phyloP scores from a whole-genome alignment of 2,329 filamentous ascomycete species.

The Elsinoe australis region DNA sequence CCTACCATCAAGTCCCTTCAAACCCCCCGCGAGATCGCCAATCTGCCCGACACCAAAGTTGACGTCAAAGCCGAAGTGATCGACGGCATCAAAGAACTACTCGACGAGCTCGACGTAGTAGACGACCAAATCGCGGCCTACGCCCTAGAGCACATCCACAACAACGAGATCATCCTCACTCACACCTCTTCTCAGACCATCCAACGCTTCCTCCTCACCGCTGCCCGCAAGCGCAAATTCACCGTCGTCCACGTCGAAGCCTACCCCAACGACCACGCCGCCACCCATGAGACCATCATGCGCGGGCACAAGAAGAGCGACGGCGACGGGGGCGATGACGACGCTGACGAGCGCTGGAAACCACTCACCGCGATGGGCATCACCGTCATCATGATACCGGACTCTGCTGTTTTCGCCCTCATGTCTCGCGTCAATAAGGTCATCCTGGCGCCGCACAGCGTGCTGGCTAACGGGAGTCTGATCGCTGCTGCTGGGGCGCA shows the following conservation, averaged over 20 bases:
- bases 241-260: slow-evolving; percentile 78
- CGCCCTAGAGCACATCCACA: slow-evolving; percentile 85
- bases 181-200: slow-evolving; percentile 80
- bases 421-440: slow-evolving; percentile 97
- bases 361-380: slow-evolving; percentile 70
- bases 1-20: slow-evolving; percentile 46
- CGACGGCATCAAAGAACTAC: slow-evolving; percentile 88
- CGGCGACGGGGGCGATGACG: slow-evolving; percentile 40
- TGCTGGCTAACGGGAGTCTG: slow-evolving; percentile 80
- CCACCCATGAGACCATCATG: slow-evolving; percentile 53
- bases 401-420: slow-evolving; percentile 80
- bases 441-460: slow-evolving; percentile 76
- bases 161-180: slow-evolving; percentile 85
- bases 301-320: slow-evolving; percentile 44
- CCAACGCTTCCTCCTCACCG: slow-evolving; percentile 80
- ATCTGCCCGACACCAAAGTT: slow-evolving; percentile 35
- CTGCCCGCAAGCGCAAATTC: slow-evolving; percentile 82
- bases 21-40: slow-evolving; percentile 31
- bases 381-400: slow-evolving; percentile 73
- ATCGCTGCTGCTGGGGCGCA: slow-evolving; percentile 77
- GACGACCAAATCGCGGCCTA: slow-evolving; percentile 88
- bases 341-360: slow-evolving; percentile 57
- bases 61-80: slow-evolving; percentile 85
- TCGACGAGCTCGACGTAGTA: slow-evolving; percentile 87
- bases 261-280: slow-evolving; percentile 60